Conservation (phyloP, 169 alveolate genomes). For the Babesia ovis region DNA sequence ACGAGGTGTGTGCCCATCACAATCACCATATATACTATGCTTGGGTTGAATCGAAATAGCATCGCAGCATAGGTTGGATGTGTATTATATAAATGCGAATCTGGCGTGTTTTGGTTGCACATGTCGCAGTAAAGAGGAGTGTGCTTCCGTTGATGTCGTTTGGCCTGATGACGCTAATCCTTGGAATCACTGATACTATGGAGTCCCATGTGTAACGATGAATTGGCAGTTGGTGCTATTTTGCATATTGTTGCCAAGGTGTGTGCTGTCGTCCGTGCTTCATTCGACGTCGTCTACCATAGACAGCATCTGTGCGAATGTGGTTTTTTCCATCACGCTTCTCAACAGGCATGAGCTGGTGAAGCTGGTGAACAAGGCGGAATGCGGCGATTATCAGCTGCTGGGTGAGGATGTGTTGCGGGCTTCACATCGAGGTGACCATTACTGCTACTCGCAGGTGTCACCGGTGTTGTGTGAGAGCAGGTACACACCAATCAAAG, state of each 20-base stretch:
- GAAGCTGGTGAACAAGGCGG: conserved; percentile 35
- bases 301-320: conserved; percentile 47
- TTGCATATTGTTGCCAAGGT: neutral
- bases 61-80: too few relatives aligned
- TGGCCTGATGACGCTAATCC: neutral
- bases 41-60: too few relatives aligned
- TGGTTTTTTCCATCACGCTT: conserved; percentile 32
- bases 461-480: conserved; percentile 46
- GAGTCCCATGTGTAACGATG: neutral
- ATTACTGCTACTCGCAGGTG: conserved; percentile 56
- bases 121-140: too few relatives aligned
- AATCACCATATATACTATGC: neutral
- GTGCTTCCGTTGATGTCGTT: neutral
- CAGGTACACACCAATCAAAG: conserved; percentile 39
- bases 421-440: conserved; percentile 21
- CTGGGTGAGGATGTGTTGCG: conserved; percentile 58
- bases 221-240: neutral
- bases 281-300: conserved; percentile 52
- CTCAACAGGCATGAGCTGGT: conserved; percentile 36
- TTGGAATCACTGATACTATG: neutral
- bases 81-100: too few relatives aligned
- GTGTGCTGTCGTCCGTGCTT: conserved; percentile 20
- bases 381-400: conserved; percentile 44
- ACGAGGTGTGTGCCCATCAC: neutral
- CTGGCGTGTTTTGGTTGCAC: too few relatives aligned